Percentiles rank a stretch among this genome's conserved stretches.
Evolutionary conservation across 2,329 filamentous ascomycete genomes (phyloP).

Genomic region (Talaromyces sp.): DNA sequence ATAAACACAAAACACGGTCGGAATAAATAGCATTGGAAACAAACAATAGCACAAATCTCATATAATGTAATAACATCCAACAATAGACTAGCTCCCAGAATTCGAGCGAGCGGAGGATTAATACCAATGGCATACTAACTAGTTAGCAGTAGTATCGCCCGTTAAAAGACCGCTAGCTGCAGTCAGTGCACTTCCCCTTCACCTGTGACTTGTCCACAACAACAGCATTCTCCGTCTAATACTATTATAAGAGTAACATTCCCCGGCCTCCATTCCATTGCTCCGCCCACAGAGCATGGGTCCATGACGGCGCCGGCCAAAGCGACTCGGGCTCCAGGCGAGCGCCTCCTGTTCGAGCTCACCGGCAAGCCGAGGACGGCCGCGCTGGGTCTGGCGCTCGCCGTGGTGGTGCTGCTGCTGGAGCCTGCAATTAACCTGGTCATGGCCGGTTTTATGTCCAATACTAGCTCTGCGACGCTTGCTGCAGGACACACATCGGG

Average conservation of each 20-base stretch:
- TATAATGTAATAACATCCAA: no score
- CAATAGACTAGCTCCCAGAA: not conserved
- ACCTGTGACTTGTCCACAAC: not conserved
- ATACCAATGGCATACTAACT: no score
- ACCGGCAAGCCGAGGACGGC: constrained; percentile 11
- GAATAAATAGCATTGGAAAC: no score
- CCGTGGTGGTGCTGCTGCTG: constrained; percentile 1
- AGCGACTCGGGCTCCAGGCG: not conserved
- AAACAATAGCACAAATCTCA: no score
- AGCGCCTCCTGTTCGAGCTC: constrained; percentile 7
- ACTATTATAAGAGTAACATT: no score
- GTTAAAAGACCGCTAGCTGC: not conserved
- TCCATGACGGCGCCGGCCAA: constrained; percentile 9
- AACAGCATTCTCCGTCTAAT: not conserved
- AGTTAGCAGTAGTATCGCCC: not conserved
- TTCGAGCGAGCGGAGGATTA: not conserved
- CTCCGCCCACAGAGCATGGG: constrained; percentile 1
- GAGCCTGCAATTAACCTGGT: not conserved
- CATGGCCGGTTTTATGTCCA: no score
- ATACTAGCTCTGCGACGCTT: not conserved
- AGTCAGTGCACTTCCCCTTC: not conserved
- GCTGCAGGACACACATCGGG: not conserved
- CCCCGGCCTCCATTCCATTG: not conserved
- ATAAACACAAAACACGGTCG: no score
- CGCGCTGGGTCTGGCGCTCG: constrained; percentile 5